phyloP scores from a whole-genome alignment of 2,329 filamentous ascomycete species.

The Neofusicoccum cordaticola region DNA sequence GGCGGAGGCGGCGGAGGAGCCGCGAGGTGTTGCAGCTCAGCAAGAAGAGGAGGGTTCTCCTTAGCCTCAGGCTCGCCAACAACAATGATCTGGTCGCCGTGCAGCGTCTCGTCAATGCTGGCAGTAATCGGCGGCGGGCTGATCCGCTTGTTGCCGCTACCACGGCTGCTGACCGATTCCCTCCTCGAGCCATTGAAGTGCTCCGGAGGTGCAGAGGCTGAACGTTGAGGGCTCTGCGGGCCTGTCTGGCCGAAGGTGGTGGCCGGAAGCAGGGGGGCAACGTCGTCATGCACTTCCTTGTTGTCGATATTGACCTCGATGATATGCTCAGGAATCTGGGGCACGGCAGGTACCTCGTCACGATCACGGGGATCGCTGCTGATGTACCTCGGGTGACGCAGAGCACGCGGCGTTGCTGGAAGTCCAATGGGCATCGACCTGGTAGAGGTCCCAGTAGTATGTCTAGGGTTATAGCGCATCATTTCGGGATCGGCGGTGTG shows the following conservation, averaged over 20 bases:
- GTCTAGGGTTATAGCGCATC: constrained; percentile 35
- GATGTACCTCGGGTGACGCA: constrained; percentile 74
- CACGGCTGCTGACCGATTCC: constrained; percentile 35
- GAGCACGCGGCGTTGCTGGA: constrained; percentile 87
- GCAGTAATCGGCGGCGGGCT: constrained; percentile 44
- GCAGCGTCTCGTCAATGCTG: constrained; percentile 55
- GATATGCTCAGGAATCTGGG: constrained; percentile 54
- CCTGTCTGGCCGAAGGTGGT: constrained; percentile 46
- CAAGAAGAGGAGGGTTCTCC: constrained; percentile 49
- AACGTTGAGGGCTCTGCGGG: constrained; percentile 35
- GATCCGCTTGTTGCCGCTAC: constrained; percentile 36
- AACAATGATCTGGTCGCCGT: constrained; percentile 41
- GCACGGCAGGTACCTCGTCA: constrained; percentile 52
- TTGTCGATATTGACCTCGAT: constrained; percentile 21
- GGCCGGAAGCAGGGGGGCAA: constrained; percentile 48
- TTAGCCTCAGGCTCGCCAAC: constrained; percentile 36
- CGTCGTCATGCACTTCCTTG: constrained; percentile 40
- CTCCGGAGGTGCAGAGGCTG: constrained; percentile 50
- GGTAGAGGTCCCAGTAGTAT: constrained; percentile 39
- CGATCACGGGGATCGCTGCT: constrained; percentile 54
- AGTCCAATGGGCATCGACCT: constrained; percentile 65
- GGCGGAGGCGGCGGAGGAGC: constrained; percentile 53
- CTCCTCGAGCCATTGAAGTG: constrained; percentile 35
- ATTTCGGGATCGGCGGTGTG: constrained; percentile 63
- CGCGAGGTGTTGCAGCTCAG: constrained; percentile 61